Percentiles rank a stretch among this genome's conserved stretches.
These are phyloP conservation scores for Omphalea diandra DNA, from an alignment of 441 rosid genomes.

Conservation along the genomic window DNA sequence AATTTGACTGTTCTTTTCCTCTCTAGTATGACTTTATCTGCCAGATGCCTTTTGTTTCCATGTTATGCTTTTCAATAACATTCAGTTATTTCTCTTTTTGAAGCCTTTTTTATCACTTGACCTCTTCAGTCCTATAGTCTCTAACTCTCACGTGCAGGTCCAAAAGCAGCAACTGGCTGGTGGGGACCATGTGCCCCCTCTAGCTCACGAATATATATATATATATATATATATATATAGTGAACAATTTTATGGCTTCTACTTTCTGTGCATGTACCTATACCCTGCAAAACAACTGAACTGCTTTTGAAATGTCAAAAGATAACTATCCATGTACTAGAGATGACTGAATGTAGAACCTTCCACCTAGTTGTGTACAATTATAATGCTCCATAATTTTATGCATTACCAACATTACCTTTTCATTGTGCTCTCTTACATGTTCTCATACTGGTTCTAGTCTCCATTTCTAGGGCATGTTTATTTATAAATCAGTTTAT, in stretches of 20 bases:
- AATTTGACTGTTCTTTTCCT: neutral
- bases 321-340: neutral
- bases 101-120: too few relatives aligned
- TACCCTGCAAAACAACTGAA: neutral
- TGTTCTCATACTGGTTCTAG: neutral
- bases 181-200: too few relatives aligned
- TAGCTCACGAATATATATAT: too few relatives aligned
- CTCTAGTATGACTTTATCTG: neutral
- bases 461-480: neutral
- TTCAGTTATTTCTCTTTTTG: too few relatives aligned
- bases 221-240: too few relatives aligned
- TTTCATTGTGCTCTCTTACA: conserved; percentile 1
- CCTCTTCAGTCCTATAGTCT: too few relatives aligned
- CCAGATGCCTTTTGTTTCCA: neutral
- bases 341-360: neutral
- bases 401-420: too few relatives aligned
- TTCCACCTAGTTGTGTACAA: neutral
- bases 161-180: too few relatives aligned
- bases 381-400: neutral
- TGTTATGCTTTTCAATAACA: too few relatives aligned
- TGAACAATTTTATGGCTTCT: neutral
- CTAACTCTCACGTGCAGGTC: too few relatives aligned
- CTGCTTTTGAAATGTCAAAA: neutral
- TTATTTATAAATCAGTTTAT: too few relatives aligned
- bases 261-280: neutral